Evolutionary conservation across 306 rosid species (phyloP), one percentile per base, ranked within the genome.

Genomic region (Pyrus bretschneideri): DNA sequence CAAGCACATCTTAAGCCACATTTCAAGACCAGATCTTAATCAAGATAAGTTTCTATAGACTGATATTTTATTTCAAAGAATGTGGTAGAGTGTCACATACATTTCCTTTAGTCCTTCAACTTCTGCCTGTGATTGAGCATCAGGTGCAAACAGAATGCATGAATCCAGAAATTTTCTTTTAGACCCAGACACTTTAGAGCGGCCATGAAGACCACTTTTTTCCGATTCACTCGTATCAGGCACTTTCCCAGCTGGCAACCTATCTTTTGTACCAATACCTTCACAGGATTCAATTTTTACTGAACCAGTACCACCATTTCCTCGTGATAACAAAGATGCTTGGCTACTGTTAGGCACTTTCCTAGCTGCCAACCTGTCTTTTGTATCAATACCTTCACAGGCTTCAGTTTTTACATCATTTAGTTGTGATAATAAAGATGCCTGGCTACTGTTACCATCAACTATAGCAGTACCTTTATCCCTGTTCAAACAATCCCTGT

Each of bases 21-120:
- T 40, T 57, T 40, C 68, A 40, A 11, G 9, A 42, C 4, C 51
- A 57, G 14, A 9, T 58, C 52, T 68, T 58, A 33, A 72, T 38
- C 40, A 44, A 72, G 40, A 58, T 72, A 72, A 38, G 23, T 57
- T 19, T 2, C 14, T 3, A 15, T 21, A 42, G 13, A 18, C 57
- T 4, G 66, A 42, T 8, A 58, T 25, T 72, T 35, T 25, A 59
- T 23, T 35, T 73, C 67, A 25, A 25, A 11, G 6, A 23, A 17
- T 19, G 25, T 14, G 55, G 23, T 70, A 55, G 38, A 31, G 69
- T 64, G 62, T 63, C 76, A 74, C 97, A 67, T 89, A 96, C 99
- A 54, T 80, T 87, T 85, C 82, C 79, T 87, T 96, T 73, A 92
- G 75, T 75, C 88, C 86, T 83, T 87, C 87, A 80, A 92, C 85